Evolutionary conservation across 768 basidiomycete species (phyloP).

Genomic region (Tricholoma matsutake): DNA sequence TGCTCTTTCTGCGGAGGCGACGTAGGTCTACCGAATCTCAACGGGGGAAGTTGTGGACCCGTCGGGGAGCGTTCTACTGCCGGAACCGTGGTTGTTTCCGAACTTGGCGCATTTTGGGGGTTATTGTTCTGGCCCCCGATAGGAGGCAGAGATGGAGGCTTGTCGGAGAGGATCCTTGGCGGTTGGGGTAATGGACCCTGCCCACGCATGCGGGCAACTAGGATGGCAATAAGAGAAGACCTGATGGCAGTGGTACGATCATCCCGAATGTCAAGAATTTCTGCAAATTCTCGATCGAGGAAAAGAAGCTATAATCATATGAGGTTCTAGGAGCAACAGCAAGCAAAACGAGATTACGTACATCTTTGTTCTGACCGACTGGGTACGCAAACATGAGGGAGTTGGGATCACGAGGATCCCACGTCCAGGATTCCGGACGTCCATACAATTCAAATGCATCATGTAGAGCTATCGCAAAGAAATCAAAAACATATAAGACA

Average conservation of each 20-base stretch:
- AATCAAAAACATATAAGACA: slow-evolving; percentile 3
- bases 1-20: slow-evolving; percentile 11
- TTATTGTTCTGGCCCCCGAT: slow-evolving; percentile 21
- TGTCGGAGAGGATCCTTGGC: slow-evolving; percentile 19
- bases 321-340: slow-evolving; percentile 12
- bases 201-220: slow-evolving; percentile 61
- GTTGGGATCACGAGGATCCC: slow-evolving; percentile 79
- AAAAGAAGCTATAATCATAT: slow-evolving; percentile 63
- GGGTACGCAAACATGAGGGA: slow-evolving; percentile 97
- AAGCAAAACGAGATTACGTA: slow-evolving; percentile 36
- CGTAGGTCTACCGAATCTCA: slow-evolving; percentile 40
- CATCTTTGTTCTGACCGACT: slow-evolving; percentile 78
- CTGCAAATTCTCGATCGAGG: slow-evolving; percentile 80
- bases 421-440: slow-evolving; percentile 79
- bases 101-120: slow-evolving; percentile 11
- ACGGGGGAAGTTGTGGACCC: slow-evolving; percentile 58
- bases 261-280: slow-evolving; percentile 71
- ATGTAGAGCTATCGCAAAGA: slow-evolving; percentile 57
- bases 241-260: slow-evolving; percentile 74
- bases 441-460: slow-evolving; percentile 90
- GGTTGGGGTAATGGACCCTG: slow-evolving; percentile 17
- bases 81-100: slow-evolving; percentile 9
- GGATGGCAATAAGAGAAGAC: slow-evolving; percentile 55
- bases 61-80: neutral
- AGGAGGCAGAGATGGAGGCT: slow-evolving; percentile 35